Evolutionary conservation across 2,329 filamentous ascomycete species (phyloP).

Genomic region (Botrytis hyacinthi): DNA sequence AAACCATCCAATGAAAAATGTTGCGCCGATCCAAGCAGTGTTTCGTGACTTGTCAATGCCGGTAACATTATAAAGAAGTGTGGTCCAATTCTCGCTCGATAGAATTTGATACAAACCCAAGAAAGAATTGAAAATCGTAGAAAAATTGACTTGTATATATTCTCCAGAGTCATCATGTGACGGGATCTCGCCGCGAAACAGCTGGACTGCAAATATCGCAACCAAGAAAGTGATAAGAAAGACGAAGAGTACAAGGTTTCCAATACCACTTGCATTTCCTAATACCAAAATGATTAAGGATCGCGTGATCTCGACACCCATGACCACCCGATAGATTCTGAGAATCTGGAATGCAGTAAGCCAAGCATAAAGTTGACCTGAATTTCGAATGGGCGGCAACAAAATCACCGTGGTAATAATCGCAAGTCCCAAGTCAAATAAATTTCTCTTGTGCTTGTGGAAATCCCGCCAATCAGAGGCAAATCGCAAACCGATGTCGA

Average conservation of each 20-base stretch:
- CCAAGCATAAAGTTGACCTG: slow-evolving; percentile 76
- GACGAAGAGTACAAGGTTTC: slow-evolving; percentile 93
- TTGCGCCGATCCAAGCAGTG: slow-evolving; percentile 89
- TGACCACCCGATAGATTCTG: slow-evolving; percentile 84
- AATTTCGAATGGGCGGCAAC: slow-evolving; percentile 73
- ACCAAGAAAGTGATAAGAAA: slow-evolving; percentile 93
- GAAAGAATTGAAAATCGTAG: slow-evolving; percentile 92
- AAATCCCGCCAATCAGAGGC: slow-evolving; percentile 78
- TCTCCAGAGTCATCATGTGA: slow-evolving; percentile 58
- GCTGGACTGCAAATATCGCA: slow-evolving; percentile 87
- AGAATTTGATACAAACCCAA: slow-evolving; percentile 97
- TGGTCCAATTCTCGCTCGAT: slow-evolving; percentile 95
- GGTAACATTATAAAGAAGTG: slow-evolving; percentile 79
- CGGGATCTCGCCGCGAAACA: slow-evolving; percentile 86
- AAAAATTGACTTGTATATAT: slow-evolving; percentile 71
- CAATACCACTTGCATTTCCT: slow-evolving; percentile 86
- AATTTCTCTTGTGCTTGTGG: slow-evolving; percentile 68
- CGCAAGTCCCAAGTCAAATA: slow-evolving; percentile 77
- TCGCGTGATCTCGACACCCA: slow-evolving; percentile 83
- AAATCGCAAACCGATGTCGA: slow-evolving; percentile 82
- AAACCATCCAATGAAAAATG: slow-evolving; percentile 93
- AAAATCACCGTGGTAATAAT: slow-evolving; percentile 82
- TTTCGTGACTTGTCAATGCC: slow-evolving; percentile 60
- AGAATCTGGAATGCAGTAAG: slow-evolving; percentile 91
- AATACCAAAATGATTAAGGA: slow-evolving; percentile 85